These are phyloP conservation scores for Ogataea salicorniae DNA, from an alignment of 805 yeast genomes.

Conservation along the genomic window DNA sequence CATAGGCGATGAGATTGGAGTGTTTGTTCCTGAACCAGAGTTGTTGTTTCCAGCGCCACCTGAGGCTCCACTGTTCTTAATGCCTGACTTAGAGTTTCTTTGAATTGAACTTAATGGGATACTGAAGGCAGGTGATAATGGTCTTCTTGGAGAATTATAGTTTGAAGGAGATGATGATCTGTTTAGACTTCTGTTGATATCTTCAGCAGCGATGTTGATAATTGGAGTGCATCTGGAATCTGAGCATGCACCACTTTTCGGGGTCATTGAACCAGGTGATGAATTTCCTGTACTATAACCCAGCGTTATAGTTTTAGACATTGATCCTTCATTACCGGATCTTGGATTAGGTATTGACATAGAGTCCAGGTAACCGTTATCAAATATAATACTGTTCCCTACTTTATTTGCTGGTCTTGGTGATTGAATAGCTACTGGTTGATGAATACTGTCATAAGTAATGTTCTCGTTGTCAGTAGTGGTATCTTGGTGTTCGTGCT, in stretches of 20 bases:
- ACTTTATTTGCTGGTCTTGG: slow-evolving; percentile 14
- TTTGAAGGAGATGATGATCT: slow-evolving; percentile 17
- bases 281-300: slow-evolving; percentile 9
- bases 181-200: slow-evolving; percentile 6
- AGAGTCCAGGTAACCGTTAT: slow-evolving; percentile 18
- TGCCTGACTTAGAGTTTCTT: slow-evolving; percentile 35
- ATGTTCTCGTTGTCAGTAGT: background rate
- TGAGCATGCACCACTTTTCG: slow-evolving; percentile 12
- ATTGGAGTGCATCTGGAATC: slow-evolving; percentile 24
- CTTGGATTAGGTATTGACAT: slow-evolving; percentile 2
- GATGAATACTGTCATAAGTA: slow-evolving; percentile 1
- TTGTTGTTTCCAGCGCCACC: background rate
- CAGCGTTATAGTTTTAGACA: background rate
- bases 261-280: slow-evolving; percentile 22
- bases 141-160: slow-evolving; percentile 49
- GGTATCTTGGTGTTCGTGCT: slow-evolving; percentile 16
- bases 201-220: slow-evolving; percentile 21
- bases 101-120: slow-evolving; percentile 61
- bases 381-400: slow-evolving; percentile 17
- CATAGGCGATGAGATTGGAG: slow-evolving; percentile 59
- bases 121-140: slow-evolving; percentile 48
- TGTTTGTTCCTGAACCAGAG: slow-evolving; percentile 21
- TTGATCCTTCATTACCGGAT: slow-evolving; percentile 1
- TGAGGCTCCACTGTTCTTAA: slow-evolving; percentile 3
- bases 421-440: slow-evolving; percentile 12